Base-by-base conservation (phyloP, 1,139 yeast species). In the Zygoascus sp. region DNA sequence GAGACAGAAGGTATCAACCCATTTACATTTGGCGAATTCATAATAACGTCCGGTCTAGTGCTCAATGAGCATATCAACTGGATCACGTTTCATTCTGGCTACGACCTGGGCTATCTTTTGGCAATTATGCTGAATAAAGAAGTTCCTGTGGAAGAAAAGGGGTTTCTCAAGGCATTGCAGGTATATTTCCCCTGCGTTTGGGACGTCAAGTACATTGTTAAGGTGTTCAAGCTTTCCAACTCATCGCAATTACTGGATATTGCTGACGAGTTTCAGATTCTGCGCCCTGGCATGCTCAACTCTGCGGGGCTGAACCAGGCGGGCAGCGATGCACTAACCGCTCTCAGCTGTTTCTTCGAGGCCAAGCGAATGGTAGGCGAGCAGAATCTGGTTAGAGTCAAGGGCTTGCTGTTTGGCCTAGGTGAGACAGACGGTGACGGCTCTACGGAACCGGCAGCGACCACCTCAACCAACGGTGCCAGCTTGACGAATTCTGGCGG, bases 81-180 rank as follows among this genome's bases (percentile, higher is more conserved):
- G 98, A 75, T 89, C 47, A 84, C 96, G 53, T 92, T 83, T 67
- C 97, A 92, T 64, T 58, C 69, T 1, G 98, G 97, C 13, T 92
- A 92, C 66, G 98, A 92, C 66, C 77, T 90, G 62, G 98, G 98
- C 1, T 90, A 90, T 64, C 72, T 92, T 53, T 70, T 89, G 34
- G 81, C 95, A 48, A 73, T 89, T 53, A 73, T 92, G 63, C 79
- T 83, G 56, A 87, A 88, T 64, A 77, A 79, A 50, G 72, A 75
- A 44, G 83, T 92, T 71, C 97, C 97, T 0, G 79, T 77, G 19
- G 88, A 83, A 56, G 94, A 86, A 62, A 76, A 79, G 37, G 96
- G 84, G 40, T 92, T 88, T 60, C 75, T 83, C 54, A 74, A 81
- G 73, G 80, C 89, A 75, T 74, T 89, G 46, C 68, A 74, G 40